These are phyloP conservation scores for Salvia sclarea DNA, from an alignment of 305 asterid genomes.

Conservation along the genomic window DNA sequence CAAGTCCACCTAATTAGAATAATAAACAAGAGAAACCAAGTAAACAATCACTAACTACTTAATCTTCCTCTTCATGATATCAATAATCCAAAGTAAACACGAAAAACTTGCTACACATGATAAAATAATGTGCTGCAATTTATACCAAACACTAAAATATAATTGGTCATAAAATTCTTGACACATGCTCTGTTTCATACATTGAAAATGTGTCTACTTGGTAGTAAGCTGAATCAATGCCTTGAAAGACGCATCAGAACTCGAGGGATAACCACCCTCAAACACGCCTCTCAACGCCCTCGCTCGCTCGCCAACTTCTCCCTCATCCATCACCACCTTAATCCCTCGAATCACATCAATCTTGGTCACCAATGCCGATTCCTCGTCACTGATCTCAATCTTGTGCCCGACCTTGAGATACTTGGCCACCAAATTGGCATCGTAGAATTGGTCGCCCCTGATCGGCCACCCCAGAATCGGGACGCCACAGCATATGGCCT, in stretches of 20 bases:
- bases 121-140: too few relatives aligned
- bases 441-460: constrained; percentile 69
- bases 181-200: neutral
- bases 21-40: too few relatives aligned
- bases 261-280: constrained; percentile 50
- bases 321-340: constrained; percentile 50
- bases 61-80: too few relatives aligned
- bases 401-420: constrained; percentile 49
- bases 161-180: neutral
- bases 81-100: too few relatives aligned
- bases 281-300: constrained; percentile 34
- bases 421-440: constrained; percentile 49
- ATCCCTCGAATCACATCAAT: constrained; percentile 48
- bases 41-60: too few relatives aligned
- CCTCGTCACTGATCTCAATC: constrained; percentile 38
- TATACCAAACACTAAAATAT: too few relatives aligned
- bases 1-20: too few relatives aligned
- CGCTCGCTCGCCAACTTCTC: constrained; percentile 46
- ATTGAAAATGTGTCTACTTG: constrained; percentile 18
- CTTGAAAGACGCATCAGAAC: constrained; percentile 54
- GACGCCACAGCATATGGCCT: constrained; percentile 59
- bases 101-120: too few relatives aligned
- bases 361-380: constrained; percentile 46
- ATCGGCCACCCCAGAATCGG: constrained; percentile 80
- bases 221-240: constrained; percentile 38